Evolutionary conservation across 805 yeast genomes (phyloP).

Genomic region (Schizosaccharomyces lindneri): DNA sequence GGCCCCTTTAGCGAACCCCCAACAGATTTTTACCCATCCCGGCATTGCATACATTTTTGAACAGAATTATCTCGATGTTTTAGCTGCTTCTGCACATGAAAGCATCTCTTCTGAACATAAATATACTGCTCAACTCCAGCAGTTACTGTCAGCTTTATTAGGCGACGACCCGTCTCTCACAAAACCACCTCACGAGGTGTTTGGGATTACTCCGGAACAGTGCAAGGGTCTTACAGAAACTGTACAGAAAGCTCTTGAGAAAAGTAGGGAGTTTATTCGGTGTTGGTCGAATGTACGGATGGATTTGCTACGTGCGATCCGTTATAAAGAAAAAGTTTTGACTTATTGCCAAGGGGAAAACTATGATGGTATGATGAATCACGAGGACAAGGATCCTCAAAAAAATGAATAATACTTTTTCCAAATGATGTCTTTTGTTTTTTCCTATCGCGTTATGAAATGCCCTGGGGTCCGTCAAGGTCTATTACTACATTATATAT

Average conservation of each 20-base stretch:
- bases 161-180: slow-evolving; percentile 52
- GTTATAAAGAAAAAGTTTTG: not conserved
- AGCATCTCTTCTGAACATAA: slow-evolving; percentile 61
- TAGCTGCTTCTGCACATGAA: slow-evolving; percentile 53
- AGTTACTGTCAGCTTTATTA: slow-evolving; percentile 49
- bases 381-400: too few relatives aligned
- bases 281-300: not conserved
- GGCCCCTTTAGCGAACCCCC: not conserved
- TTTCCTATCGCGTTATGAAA: too few relatives aligned
- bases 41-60: not conserved
- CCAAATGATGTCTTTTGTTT: too few relatives aligned
- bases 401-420: too few relatives aligned
- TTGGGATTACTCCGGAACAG: not conserved
- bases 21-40: not conserved
- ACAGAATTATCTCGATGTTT: slow-evolving; percentile 25
- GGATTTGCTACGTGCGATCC: not conserved
- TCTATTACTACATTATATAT: too few relatives aligned
- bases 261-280: not conserved
- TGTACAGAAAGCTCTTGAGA: not conserved
- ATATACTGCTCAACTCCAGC: slow-evolving; percentile 44
- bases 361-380: not conserved
- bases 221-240: not conserved
- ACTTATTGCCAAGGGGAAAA: slow-evolving; percentile 1
- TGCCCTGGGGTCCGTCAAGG: too few relatives aligned
- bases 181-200: not conserved